These are phyloP conservation scores for Mortierella claussenii DNA, from an alignment of 192 early-diverging fungal species.

Conservation along the genomic window DNA sequence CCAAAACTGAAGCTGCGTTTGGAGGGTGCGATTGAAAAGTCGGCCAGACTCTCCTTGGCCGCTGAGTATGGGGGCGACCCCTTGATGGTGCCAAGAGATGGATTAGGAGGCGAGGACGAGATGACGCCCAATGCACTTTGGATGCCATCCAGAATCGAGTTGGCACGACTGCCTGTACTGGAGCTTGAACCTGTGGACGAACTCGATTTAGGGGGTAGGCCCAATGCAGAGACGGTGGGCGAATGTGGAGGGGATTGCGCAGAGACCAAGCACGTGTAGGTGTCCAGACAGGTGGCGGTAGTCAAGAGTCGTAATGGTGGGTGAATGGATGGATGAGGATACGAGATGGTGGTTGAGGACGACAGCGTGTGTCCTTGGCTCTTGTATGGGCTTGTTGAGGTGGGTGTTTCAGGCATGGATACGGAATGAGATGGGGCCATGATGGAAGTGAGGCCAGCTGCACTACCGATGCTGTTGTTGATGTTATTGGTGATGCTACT, in stretches of 20 bases:
- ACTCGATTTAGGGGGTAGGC: conserved; percentile 12
- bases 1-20: conserved; percentile 6
- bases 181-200: not conserved
- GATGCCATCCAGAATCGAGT: conserved; percentile 39
- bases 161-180: conserved; percentile 27
- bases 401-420: not conserved
- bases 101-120: conserved; percentile 15
- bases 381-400: conserved; percentile 1
- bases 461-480: not conserved
- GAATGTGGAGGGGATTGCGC: conserved; percentile 51
- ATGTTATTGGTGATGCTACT: conserved; percentile 4
- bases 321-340: conserved; percentile 37
- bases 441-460: not conserved
- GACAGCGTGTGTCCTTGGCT: conserved; percentile 13
- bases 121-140: conserved; percentile 18
- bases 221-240: conserved; percentile 35
- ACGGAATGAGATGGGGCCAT: not conserved
- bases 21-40: conserved; percentile 40
- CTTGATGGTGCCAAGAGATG: not conserved
- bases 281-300: conserved; percentile 43
- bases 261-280: conserved; percentile 35
- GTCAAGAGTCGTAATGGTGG: conserved; percentile 41
- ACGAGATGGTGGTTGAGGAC: conserved; percentile 15
- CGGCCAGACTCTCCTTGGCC: conserved; percentile 35
- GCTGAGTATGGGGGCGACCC: conserved; percentile 29